Conservation (phyloP, 768 basidiomycete species). For the Glaciozyma antarctica region DNA sequence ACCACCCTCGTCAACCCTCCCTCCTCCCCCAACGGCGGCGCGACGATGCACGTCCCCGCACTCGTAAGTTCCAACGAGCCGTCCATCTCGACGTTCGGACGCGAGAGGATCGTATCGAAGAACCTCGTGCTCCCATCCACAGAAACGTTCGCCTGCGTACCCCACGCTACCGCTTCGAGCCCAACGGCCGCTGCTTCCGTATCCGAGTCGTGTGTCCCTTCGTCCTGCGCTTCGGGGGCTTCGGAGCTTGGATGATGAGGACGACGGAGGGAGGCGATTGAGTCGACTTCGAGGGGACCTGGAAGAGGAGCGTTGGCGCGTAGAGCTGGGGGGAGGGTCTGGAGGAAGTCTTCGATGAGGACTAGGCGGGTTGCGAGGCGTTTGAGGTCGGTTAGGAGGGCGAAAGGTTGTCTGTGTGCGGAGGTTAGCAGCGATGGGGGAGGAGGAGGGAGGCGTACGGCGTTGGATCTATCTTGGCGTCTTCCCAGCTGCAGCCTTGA, state of each 20-base stretch:
- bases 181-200: not conserved
- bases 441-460: not conserved
- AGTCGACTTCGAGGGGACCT: not conserved
- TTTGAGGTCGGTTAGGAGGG: constrained; percentile 19
- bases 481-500: constrained; percentile 24
- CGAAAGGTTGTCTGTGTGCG: constrained; percentile 20
- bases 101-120: not conserved
- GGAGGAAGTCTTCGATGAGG: constrained; percentile 22
- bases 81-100: not conserved
- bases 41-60: constrained; percentile 19
- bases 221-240: not conserved
- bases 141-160: not conserved
- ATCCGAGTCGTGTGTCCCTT: not conserved
- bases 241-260: not conserved
- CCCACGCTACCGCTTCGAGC: not conserved
- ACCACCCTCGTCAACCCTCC: not conserved
- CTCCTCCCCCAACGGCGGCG: not conserved
- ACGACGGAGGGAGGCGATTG: no score
- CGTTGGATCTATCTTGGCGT: constrained; percentile 30
- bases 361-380: constrained; percentile 8
- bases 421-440: not conserved
- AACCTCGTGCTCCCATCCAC: not conserved
- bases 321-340: constrained; percentile 19
- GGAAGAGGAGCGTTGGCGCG: constrained; percentile 1
- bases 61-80: constrained; percentile 7